Evolutionary conservation across 768 basidiomycete species (phyloP), one percentile per base, ranked within the genome.

Genomic region (Trametes punicea): DNA sequence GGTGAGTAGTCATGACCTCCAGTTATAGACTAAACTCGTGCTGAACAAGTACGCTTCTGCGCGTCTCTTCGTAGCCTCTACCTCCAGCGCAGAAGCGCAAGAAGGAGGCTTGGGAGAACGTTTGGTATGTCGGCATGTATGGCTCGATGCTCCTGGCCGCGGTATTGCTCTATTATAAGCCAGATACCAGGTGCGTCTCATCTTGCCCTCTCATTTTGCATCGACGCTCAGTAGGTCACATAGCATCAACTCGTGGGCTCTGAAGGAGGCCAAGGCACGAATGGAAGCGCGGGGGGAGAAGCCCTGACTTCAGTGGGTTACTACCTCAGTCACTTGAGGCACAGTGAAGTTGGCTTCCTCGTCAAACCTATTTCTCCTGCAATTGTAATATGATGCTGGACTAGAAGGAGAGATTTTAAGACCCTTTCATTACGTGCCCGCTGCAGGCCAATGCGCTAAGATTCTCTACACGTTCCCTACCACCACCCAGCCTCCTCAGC

Each of bases 261-360:
- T 94, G 68, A 79, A 85, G 61, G 93, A 97, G 71, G 93, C 93
- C 9, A 92, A 93, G 72, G 77, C 77, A 54, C 78, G 93, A 60
- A 91, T 97, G 90, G 91, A 93, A 65, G 92, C 87, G 11, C 83
- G 93, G n/a, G 93, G 90, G 46, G 94, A 95, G 75, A 46, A 87
- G 67, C 87, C 88, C 70, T 83, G 88, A 76, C 93, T 52, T 33
- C 2, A 27, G 38, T 48, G 42, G 94, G 67, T n/a, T n/a, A n/a
- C n/a, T n/a, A n/a, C n/a, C n/a, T n/a, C n/a, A n/a, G n/a, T n/a
- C n/a, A n/a, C n/a, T n/a, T n/a, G n/a, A n/a, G n/a, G n/a, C n/a
- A n/a, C n/a, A n/a, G n/a, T n/a, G n/a, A n/a, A n/a, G n/a, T n/a
- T n/a, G n/a, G n/a, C n/a, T n/a, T n/a, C 40, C 29, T n/a, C 15